A percentile compares a stretch with the other conserved stretches of the same genome.
Evolutionary conservation across 108 stramenopile species (phyloP).

Genomic region (Nitzschia palea): DNA sequence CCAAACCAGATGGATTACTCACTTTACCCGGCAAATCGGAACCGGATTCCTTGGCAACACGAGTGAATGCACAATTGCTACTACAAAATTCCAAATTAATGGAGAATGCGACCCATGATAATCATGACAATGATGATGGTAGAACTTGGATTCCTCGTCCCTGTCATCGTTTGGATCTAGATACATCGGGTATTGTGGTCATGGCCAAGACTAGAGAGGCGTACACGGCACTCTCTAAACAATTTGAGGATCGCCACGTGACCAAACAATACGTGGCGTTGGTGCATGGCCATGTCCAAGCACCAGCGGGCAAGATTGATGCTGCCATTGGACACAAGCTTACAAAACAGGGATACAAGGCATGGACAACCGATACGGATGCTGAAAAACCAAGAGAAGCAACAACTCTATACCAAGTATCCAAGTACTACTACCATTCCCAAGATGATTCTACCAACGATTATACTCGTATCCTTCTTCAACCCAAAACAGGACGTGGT

Average conservation of each 20-base stretch:
- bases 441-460: background rate
- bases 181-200: slow-evolving; percentile 64
- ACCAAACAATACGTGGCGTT: slow-evolving; percentile 62
- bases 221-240: slow-evolving; percentile 34
- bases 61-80: background rate
- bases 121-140: background rate
- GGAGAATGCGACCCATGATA: background rate
- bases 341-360: slow-evolving; percentile 30
- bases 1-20: slow-evolving; percentile 5
- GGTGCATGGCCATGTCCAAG: slow-evolving; percentile 41
- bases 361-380: slow-evolving; percentile 21
- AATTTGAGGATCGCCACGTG: slow-evolving; percentile 46
- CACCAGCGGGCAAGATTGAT: slow-evolving; percentile 25
- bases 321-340: slow-evolving; percentile 43
- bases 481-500: slow-evolving; percentile 43
- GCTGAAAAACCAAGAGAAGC: slow-evolving; percentile 45
- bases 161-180: slow-evolving; percentile 69
- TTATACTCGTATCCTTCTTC: slow-evolving; percentile 55
- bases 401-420: slow-evolving; percentile 33
- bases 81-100: background rate
- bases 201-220: slow-evolving; percentile 52
- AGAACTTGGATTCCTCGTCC: slow-evolving; percentile 44
- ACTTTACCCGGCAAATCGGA: slow-evolving; percentile 5
- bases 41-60: slow-evolving; percentile 8
- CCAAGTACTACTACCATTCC: background rate